Evolutionary conservation across 192 early-diverging fungal genomes (phyloP), one percentile per base, ranked within the genome.

Genomic region (Chytriomyces hyalinus): DNA sequence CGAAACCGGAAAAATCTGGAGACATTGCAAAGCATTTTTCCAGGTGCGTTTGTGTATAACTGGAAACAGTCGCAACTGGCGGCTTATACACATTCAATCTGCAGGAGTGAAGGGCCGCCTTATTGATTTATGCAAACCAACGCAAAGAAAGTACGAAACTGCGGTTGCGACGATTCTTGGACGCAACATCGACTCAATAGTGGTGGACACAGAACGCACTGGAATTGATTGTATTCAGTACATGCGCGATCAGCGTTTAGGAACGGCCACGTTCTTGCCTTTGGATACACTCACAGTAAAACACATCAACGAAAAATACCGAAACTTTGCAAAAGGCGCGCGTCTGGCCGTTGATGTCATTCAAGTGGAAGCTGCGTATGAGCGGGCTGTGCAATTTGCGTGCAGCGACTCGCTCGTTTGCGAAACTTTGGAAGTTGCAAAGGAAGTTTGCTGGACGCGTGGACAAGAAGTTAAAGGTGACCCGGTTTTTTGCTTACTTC

Each of bases 191-290:
- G 98, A 99, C 72, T 90, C 98, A 5, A 93, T 99, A 73, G 92
- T 98, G 4, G 97, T 98, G 3, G 97, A 98, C 73, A 89, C 87
- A 53, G 90, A 98, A 82, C 88, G 91, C 80, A 97, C 92, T 0
- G 98, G 95, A 6, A 92, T 97, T 59, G 96, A 98, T 70, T 99
- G 98, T 78, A 98, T 99, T 75, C 88, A 92, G 75, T 94, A 96
- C 67, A 87, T 99, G 84, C 85, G 92, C 67, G 96, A 98, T 78
- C 95, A 98, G 84, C 91, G 95, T 15, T 83, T 89, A 0, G 98
- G 97, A 1, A 92, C 93, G 71, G 94, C 94, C 0, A 97, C 96
- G 0, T 99, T 99, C 81, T 80, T 99, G 65, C 98, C 98, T 0
- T 84, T 99, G 26, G 94, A 97, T 65, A 90, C 92, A 5, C 85